Evolutionary conservation across 352 stramenopile species (phyloP).

Genomic region (Pythium volutum): DNA sequence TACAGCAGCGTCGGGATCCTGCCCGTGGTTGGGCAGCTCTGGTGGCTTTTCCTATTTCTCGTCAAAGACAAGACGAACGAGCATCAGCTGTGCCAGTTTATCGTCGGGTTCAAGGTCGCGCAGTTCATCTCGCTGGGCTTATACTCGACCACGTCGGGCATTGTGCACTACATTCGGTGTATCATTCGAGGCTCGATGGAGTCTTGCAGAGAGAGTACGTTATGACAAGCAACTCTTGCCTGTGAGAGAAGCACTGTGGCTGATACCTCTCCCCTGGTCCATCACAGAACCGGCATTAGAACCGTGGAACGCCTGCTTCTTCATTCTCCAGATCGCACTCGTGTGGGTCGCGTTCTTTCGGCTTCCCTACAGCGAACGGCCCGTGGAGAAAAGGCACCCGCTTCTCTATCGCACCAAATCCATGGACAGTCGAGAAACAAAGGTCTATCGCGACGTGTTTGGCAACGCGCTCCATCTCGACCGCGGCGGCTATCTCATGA

Average conservation of each 20-base stretch:
- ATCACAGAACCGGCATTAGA: slow-evolving; percentile 49
- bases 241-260: background rate
- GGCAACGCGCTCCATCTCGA: slow-evolving; percentile 77
- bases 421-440: slow-evolving; percentile 34
- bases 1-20: slow-evolving; percentile 82
- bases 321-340: slow-evolving; percentile 78
- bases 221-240: too few species aligned
- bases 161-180: slow-evolving; percentile 72
- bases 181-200: slow-evolving; percentile 59
- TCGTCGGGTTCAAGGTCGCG: slow-evolving; percentile 88
- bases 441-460: slow-evolving; percentile 75
- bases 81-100: slow-evolving; percentile 91
- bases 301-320: slow-evolving; percentile 75
- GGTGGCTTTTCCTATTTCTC: slow-evolving; percentile 89
- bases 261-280: slow-evolving; percentile 3
- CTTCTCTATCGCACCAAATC: slow-evolving; percentile 56
- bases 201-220: slow-evolving; percentile 48
- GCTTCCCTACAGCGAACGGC: slow-evolving; percentile 74
- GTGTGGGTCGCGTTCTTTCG: slow-evolving; percentile 86
- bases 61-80: slow-evolving; percentile 92
- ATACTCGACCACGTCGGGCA: slow-evolving; percentile 58
- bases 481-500: slow-evolving; percentile 83
- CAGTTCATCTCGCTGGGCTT: slow-evolving; percentile 89
- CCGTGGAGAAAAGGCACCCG: slow-evolving; percentile 44
- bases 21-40: slow-evolving; percentile 82